phyloP scores from a whole-genome alignment of 139 green algal species.

The Astrephomene gubernaculifera region DNA sequence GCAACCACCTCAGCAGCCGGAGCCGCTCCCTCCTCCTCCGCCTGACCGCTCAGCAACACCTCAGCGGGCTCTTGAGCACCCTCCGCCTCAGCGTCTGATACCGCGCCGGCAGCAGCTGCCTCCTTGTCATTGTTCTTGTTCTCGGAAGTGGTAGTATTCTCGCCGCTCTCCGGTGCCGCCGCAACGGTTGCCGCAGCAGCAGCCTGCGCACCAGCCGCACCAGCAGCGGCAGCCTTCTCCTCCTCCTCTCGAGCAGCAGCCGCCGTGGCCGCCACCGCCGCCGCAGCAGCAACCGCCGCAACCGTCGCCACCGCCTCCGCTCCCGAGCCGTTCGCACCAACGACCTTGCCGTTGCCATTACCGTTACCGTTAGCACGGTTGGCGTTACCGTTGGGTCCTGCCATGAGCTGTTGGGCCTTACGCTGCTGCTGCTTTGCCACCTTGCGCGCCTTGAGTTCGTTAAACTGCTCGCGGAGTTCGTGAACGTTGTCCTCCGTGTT shows the following conservation, averaged over 20 bases:
- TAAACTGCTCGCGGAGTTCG: constrained; percentile 39
- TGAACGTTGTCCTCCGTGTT: constrained; percentile 24
- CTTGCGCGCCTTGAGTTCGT: constrained; percentile 22
- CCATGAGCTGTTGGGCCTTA: neutral
- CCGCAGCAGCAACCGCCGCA: neutral
- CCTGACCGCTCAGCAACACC: no score
- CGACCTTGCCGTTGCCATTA: neutral
- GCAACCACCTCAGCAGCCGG: neutral
- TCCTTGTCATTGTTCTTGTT: neutral
- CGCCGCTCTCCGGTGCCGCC: neutral
- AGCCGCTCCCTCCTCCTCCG: neutral
- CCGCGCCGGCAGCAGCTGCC: neutral
- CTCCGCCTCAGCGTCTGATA: neutral
- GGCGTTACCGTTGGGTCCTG: neutral
- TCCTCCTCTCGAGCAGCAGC: neutral
- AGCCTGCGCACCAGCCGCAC: neutral
- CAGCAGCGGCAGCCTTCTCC: constrained; percentile 1
- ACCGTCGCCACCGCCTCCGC: neutral
- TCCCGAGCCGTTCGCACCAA: neutral
- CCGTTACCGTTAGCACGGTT: neutral
- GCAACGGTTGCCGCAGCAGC: neutral
- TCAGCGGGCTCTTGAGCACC: no score
- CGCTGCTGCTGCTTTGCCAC: constrained; percentile 18
- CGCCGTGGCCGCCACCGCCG: neutral
- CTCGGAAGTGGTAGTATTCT: neutral